Percentiles rank a stretch among this genome's conserved stretches.
These are phyloP conservation scores for Heterococcus sp. DNA, from an alignment of 108 stramenopile genomes.

Conservation along the genomic window DNA sequence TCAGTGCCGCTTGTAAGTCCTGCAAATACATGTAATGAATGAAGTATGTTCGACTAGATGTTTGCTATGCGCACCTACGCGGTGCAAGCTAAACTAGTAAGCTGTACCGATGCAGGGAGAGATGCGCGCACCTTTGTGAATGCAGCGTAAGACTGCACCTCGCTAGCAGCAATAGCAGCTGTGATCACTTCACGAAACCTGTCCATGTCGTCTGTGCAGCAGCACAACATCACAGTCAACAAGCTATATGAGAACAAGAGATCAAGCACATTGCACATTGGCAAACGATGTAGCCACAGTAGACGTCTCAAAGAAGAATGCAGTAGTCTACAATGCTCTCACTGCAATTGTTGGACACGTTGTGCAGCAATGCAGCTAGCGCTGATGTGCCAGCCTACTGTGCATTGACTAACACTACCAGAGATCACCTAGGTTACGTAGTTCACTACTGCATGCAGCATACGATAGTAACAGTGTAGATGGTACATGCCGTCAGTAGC, in stretches of 20 bases:
- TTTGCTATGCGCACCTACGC: too few relatives aligned
- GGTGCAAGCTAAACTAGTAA: too few relatives aligned
- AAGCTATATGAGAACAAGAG: not conserved
- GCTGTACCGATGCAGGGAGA: too few relatives aligned
- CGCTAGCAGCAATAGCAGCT: not conserved
- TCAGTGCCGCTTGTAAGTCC: too few relatives aligned
- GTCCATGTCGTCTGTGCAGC: not conserved
- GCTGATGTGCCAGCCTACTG: not conserved
- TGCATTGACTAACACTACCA: too few relatives aligned
- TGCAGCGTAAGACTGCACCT: not conserved
- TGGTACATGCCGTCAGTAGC: slow-evolving; percentile 25
- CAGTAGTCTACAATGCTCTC: not conserved
- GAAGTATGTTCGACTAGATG: too few relatives aligned
- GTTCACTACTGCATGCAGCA: too few relatives aligned
- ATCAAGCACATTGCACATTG: not conserved
- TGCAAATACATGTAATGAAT: too few relatives aligned
- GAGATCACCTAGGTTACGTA: too few relatives aligned
- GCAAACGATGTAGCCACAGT: not conserved
- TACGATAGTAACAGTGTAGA: too few relatives aligned
- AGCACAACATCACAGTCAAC: not conserved
- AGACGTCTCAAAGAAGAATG: not conserved
- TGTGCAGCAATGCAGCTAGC: not conserved
- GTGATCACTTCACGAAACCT: not conserved
- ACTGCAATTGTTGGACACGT: not conserved
- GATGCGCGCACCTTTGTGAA: not conserved